Evolutionary conservation across 768 basidiomycete species (phyloP).

Genomic region (Hebeloma cylindrosporum): DNA sequence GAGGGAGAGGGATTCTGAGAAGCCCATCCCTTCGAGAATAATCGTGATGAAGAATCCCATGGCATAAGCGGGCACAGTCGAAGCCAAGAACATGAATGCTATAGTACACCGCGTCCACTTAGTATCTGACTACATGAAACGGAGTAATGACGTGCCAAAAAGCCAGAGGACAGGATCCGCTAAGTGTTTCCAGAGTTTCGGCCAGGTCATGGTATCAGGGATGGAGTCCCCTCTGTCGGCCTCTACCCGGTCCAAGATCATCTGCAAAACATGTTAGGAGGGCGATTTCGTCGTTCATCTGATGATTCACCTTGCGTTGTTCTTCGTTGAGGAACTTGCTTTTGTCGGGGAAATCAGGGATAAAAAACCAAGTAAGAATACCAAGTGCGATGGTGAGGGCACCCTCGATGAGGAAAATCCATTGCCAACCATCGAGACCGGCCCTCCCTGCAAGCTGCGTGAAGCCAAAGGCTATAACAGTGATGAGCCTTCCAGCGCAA

Average conservation of each 20-base stretch:
- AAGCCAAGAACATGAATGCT: conserved; percentile 39
- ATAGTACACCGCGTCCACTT: background rate
- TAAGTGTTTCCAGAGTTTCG: conserved; percentile 33
- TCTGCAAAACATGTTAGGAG: conserved; percentile 15
- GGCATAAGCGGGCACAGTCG: conserved; percentile 39
- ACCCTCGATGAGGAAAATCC: conserved; percentile 39
- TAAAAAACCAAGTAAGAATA: conserved; percentile 29
- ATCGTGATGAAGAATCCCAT: conserved; percentile 37
- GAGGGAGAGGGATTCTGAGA: conserved; percentile 26
- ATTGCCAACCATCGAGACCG: conserved; percentile 35
- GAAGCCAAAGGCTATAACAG: conserved; percentile 28
- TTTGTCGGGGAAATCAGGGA: conserved; percentile 37
- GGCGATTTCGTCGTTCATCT: background rate
- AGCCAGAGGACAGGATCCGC: conserved; percentile 38
- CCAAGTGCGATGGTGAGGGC: conserved; percentile 31
- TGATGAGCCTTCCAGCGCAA: conserved; percentile 20
- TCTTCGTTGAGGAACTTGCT: conserved; percentile 35
- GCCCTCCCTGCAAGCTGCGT: conserved; percentile 27
- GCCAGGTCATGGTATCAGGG: conserved; percentile 31
- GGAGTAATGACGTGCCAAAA: conserved; percentile 25
- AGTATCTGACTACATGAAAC: background rate
- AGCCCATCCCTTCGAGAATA: conserved; percentile 38
- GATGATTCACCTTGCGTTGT: conserved; percentile 30
- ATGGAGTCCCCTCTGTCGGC: conserved; percentile 39
- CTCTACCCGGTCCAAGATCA: conserved; percentile 36